These are phyloP conservation scores for Pseudocercospora pini-densiflorae DNA, from an alignment of 2,329 filamentous ascomycete species.

Conservation along the genomic window DNA sequence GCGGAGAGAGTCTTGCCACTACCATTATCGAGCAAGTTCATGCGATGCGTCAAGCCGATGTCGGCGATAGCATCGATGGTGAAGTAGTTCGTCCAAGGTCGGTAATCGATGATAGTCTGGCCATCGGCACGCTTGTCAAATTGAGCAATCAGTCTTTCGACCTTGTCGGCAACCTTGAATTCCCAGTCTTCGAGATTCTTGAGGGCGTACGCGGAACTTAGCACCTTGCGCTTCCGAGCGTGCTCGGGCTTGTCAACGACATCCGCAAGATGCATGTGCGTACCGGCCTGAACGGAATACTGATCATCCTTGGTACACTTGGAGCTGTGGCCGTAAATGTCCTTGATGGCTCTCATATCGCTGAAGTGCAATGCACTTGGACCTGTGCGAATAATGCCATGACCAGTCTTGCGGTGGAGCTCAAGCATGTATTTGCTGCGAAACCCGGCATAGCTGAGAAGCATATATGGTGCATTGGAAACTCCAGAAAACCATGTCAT, in stretches of 20 bases:
- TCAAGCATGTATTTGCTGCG: slow-evolving; percentile 48
- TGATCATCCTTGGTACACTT: slow-evolving; percentile 43
- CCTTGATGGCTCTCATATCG: slow-evolving; percentile 45
- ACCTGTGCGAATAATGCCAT: slow-evolving; percentile 52
- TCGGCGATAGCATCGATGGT: slow-evolving; percentile 46
- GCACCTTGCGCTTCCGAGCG: slow-evolving; percentile 44
- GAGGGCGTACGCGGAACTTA: slow-evolving; percentile 45
- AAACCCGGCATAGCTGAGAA: slow-evolving; percentile 47
- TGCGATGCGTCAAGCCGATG: slow-evolving; percentile 44
- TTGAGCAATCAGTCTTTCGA: slow-evolving; percentile 38
- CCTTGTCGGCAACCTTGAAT: slow-evolving; percentile 46
- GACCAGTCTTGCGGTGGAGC: slow-evolving; percentile 47
- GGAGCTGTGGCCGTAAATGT: slow-evolving; percentile 47
- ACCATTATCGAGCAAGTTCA: slow-evolving; percentile 45
- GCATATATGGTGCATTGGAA: slow-evolving; percentile 51
- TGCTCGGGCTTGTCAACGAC: slow-evolving; percentile 47
- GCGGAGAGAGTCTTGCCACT: slow-evolving; percentile 37
- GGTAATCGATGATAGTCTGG: slow-evolving; percentile 42
- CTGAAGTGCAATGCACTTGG: slow-evolving; percentile 53
- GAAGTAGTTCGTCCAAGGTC: slow-evolving; percentile 45
- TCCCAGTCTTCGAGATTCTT: slow-evolving; percentile 50
- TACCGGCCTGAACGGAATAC: slow-evolving; percentile 39
- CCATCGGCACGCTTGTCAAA: slow-evolving; percentile 40
- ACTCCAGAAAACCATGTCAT: slow-evolving; percentile 51
- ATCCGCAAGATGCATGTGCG: slow-evolving; percentile 44